Percentiles rank a stretch among this genome's conserved stretches.
Evolutionary conservation across 768 basidiomycete genomes (phyloP).

Genomic region (Lentinus tigrinus): DNA sequence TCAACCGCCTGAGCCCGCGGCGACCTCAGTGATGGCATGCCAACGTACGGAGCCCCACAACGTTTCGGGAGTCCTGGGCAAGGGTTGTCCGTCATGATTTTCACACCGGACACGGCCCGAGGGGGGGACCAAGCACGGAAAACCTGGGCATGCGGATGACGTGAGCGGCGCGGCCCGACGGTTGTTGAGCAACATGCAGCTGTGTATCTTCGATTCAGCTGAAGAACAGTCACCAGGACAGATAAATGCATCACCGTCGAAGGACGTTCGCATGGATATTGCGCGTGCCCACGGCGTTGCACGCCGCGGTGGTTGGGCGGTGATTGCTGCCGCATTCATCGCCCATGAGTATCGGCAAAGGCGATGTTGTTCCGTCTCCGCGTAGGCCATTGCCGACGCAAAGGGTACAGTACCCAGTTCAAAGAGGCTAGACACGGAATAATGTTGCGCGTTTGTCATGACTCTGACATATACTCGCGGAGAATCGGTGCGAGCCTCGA

Average conservation of each 20-base stretch:
- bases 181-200: background rate
- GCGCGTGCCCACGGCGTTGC: background rate
- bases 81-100: too few relatives aligned
- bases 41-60: too few relatives aligned
- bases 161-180: background rate
- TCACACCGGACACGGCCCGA: too few relatives aligned
- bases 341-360: background rate
- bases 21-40: too few relatives aligned
- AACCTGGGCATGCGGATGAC: background rate
- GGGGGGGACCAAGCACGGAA: background rate
- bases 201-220: background rate
- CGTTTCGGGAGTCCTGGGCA: too few relatives aligned
- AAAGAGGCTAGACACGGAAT: too few relatives aligned
- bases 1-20: too few relatives aligned
- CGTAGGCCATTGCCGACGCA: too few relatives aligned
- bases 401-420: too few relatives aligned
- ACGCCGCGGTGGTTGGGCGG: slow-evolving; percentile 5
- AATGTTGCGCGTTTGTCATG: too few relatives aligned
- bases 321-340: background rate
- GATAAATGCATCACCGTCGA: background rate
- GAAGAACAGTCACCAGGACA: background rate
- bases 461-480: too few relatives aligned
- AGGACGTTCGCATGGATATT: background rate
- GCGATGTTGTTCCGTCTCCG: background rate
- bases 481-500: too few relatives aligned